Evolutionary conservation across 2,329 filamentous ascomycete genomes (phyloP).

Genomic region (Scedosporium dehoogii): DNA sequence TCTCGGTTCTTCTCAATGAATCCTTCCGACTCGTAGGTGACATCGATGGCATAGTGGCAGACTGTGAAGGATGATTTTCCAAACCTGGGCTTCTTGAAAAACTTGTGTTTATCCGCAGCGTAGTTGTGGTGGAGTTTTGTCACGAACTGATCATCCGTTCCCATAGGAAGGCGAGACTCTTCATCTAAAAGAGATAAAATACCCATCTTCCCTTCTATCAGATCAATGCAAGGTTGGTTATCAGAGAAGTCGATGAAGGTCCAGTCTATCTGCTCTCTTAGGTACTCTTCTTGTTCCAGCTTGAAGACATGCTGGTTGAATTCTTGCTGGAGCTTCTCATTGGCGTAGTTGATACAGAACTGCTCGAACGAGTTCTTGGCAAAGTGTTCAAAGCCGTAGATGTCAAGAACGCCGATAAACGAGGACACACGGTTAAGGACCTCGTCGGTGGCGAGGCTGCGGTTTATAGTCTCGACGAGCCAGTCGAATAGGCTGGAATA

Average conservation of each 20-base stretch:
- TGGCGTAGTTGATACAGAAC: conserved; percentile 99
- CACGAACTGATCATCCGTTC: conserved; percentile 92
- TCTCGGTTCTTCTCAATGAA: conserved; percentile 99
- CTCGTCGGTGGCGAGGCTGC: conserved; percentile 77
- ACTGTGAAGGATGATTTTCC: conserved; percentile 97
- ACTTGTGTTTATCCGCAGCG: conserved; percentile 79
- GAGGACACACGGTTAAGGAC: conserved; percentile 72
- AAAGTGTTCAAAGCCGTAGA: conserved; percentile 98
- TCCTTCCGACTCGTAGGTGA: conserved; percentile 96
- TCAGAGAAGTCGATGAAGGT: conserved; percentile 99
- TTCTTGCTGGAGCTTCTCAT: conserved; percentile 97
- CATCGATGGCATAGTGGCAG: conserved; percentile 95
- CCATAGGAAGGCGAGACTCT: conserved; percentile 93
- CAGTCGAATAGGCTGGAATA: conserved; percentile 98
- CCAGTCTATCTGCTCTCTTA: conserved; percentile 95
- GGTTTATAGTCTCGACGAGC: conserved; percentile 96
- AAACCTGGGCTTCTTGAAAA: conserved; percentile 97
- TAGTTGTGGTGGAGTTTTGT: conserved; percentile 95
- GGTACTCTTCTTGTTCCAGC: conserved; percentile 95
- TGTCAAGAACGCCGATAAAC: conserved; percentile 98
- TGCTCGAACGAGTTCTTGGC: conserved; percentile 99
- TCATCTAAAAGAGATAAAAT: conserved; percentile 88
- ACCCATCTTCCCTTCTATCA: conserved; percentile 95
- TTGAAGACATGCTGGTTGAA: conserved; percentile 99
- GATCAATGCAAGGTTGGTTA: conserved; percentile 96